Evolutionary conservation across 2,329 filamentous ascomycete species (phyloP).

Genomic region (Beauveria scarabaeidicola): DNA sequence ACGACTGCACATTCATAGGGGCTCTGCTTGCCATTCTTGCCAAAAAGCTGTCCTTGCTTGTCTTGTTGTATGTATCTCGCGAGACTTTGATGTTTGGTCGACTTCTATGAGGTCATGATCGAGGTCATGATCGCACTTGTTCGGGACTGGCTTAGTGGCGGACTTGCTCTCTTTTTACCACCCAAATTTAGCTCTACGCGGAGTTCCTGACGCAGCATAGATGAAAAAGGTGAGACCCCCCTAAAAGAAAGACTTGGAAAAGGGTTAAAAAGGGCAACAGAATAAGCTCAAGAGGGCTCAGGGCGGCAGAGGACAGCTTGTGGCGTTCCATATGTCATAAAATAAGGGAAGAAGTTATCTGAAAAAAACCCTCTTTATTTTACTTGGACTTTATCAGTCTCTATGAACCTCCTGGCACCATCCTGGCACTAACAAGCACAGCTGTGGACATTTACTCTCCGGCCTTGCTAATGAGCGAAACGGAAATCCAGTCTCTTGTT

Average conservation of each 20-base stretch:
- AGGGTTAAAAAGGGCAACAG: no score
- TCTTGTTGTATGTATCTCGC: not conserved
- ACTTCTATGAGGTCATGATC: conserved; percentile 1
- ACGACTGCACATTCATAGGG: conserved; percentile 46
- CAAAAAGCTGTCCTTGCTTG: not conserved
- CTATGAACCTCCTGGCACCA: no score
- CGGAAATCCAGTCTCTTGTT: conserved; percentile 36
- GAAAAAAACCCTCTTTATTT: no score
- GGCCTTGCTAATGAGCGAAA: conserved; percentile 24
- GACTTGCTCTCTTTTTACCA: not conserved
- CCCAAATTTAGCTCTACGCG: no score
- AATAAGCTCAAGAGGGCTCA: no score
- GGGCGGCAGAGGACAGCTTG: no score
- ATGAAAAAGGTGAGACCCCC: no score
- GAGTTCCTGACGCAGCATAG: no score
- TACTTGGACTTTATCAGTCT: not conserved
- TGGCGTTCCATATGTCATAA: no score
- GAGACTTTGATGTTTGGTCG: not conserved
- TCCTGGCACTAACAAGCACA: not conserved
- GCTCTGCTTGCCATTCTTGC: conserved; percentile 28
- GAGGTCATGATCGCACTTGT: not conserved
- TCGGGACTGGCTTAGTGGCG: conserved; percentile 11
- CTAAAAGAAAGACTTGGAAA: no score
- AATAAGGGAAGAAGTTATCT: no score
- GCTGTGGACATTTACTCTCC: no score